Conservation (phyloP, 2,329 filamentous ascomycete species). For the Herpotrichia juniperi region DNA sequence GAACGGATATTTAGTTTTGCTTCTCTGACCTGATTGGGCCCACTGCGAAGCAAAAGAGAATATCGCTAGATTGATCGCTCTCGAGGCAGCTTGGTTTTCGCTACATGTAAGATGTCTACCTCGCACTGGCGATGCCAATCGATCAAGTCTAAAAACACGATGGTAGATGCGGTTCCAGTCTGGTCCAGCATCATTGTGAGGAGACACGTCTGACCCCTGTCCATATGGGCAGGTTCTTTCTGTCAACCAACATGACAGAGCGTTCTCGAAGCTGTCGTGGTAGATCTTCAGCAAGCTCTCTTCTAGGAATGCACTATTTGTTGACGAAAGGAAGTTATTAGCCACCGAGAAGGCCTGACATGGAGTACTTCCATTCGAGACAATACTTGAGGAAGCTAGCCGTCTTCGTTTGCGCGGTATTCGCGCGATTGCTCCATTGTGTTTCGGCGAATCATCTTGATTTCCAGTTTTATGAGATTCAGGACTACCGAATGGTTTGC, state of each 20-base stretch:
- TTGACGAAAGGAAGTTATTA: slow-evolving; percentile 39
- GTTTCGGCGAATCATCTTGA: slow-evolving; percentile 11
- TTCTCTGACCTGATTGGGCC: slow-evolving; percentile 39
- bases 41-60: slow-evolving; percentile 62
- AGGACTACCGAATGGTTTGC: slow-evolving; percentile 8
- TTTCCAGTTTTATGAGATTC: slow-evolving; percentile 10
- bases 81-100: slow-evolving; percentile 53
- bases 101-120: slow-evolving; percentile 48
- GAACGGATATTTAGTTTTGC: slow-evolving; percentile 37
- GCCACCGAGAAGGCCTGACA: slow-evolving; percentile 26
- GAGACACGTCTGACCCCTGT: slow-evolving; percentile 31
- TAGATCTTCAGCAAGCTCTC: slow-evolving; percentile 57
- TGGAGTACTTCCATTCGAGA: slow-evolving; percentile 23
- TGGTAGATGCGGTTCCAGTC: slow-evolving; percentile 59
- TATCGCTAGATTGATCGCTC: slow-evolving; percentile 56
- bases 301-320: slow-evolving; percentile 49
- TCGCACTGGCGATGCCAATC: slow-evolving; percentile 47
- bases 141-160: slow-evolving; percentile 57
- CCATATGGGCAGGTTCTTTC: slow-evolving; percentile 61
- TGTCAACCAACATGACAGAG: slow-evolving; percentile 60
- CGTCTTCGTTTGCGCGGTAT: slow-evolving; percentile 31
- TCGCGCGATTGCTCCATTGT: slow-evolving; percentile 14
- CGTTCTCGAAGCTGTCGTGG: slow-evolving; percentile 61
- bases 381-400: slow-evolving; percentile 25
- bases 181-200: slow-evolving; percentile 45